Base-by-base conservation (phyloP, 768 basidiomycete species). In the Boletus sp. region DNA sequence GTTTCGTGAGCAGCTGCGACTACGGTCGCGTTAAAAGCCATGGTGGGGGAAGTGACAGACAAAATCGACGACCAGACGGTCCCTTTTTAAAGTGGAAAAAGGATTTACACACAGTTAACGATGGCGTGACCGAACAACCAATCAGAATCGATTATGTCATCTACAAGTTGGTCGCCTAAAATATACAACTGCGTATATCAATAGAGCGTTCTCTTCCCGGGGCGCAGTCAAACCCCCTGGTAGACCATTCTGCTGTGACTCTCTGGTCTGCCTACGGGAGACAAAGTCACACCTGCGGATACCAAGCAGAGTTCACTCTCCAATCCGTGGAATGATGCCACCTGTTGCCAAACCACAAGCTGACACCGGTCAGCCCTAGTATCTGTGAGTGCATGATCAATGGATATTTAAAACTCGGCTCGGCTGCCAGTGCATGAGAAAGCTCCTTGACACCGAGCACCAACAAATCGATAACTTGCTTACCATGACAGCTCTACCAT, bases 21-120 rank as follows among this genome's bases (percentile, higher is more conserved):
- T 5, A 76, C 79, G 1, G 68, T 69, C 50, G 51, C 68, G 50
- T 82, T 79, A 56, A 77, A 74, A 25, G 72, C 64, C 80, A 82
- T 81, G 64, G 55, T 61, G 59, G 10, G 25, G 33, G 14, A 54
- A 25, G 13, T 14, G 45, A 48, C 17, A 37, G 35, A 48, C 30
- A 19, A 23, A 4, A 21, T 35, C 9, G 10, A 30, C 21, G 44
- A 35, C 8, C 2, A 1, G 19, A 13, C 6, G 2, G 34, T 2
- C 13, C 50, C 34, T 43, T 59, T 64, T 57, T 50, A 50, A 47
- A 47, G 17, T 0, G 11, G 44, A 63, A 63, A 63, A 53, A 44
- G 4, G 17, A 54, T 45, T 43, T 55, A 45, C 59, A 43, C 53
- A 57, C 57, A 51, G 50, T 33, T 33, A 33, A 50, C 21, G 21